Base-by-base conservation (phyloP, 1,139 yeast genomes). In the Taphrina deformans region DNA sequence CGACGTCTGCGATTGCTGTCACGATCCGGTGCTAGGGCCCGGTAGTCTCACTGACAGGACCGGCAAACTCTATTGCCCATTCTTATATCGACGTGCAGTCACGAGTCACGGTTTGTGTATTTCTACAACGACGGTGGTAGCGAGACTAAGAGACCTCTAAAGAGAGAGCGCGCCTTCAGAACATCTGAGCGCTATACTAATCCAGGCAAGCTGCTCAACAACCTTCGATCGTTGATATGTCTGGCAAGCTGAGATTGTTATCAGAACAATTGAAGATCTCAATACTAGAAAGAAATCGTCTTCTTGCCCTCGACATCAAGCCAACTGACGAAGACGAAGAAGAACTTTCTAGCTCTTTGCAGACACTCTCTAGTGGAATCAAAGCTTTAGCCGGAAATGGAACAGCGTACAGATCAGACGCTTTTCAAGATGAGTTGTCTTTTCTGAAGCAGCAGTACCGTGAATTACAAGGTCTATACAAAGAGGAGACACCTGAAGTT, bases 251-350 rank as follows among this genome's bases (percentile, higher is more conserved):
- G 12, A 40, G 21, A 10, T 27, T 59, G 23, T 55, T 59, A 26
- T 53, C 63, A 2, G 63, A 50, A 6, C 63, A 59, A 29, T 50
- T 59, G 4, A 48, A 18, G 26, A 18, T 59, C 3, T 59, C 63
- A 12, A 48, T 59, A 14, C 18, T 26, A 18, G 63, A 59, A 56
- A 55, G 63, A 9, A 51, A 59, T 24, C 55, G 63, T n/a, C 50
- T 59, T 6, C 21, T 50, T 18, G 55, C 35, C 12, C 33, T 41
- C 14, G 31, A 50, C 9, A 38, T 59, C n/a, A 29, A 5, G 7
- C 55, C 63, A 5, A 24, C 51, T 16, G 45, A 40, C 14, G 63
- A 59, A 10, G 63, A 59, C 29, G 63, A 59, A 26, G 63, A 59
- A 21, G 63, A 59, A 23, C 33, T 59, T 10, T 6, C 51, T 12